These are phyloP conservation scores for Erythrobasidium hasegawianum DNA, from an alignment of 1,284 basidiomycete species.

Conservation along the genomic window DNA sequence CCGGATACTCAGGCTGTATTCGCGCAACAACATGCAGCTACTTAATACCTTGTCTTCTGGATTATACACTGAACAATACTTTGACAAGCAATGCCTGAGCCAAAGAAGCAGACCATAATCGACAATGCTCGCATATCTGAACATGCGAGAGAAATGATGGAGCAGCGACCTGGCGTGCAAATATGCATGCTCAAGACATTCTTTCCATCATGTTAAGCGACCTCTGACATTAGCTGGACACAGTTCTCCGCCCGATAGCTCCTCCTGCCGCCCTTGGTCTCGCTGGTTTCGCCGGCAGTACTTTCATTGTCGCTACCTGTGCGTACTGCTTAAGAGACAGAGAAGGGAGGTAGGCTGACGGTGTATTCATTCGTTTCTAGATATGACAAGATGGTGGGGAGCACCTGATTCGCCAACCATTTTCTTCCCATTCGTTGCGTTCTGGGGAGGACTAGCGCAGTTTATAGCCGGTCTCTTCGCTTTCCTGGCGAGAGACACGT, in stretches of 20 bases:
- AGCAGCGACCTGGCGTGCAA: conserved; percentile 7
- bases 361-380: background rate
- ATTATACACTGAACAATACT: too few relatives aligned
- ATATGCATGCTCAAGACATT: background rate
- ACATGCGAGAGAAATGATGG: conserved; percentile 9
- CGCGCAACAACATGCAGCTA: too few relatives aligned
- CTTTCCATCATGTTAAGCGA: background rate
- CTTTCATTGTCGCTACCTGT: conserved; percentile 13
- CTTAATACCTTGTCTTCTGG: too few relatives aligned
- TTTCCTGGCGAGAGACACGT: conserved; percentile 9
- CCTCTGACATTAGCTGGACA: background rate
- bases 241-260: background rate
- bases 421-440: conserved; percentile 15
- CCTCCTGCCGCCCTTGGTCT: background rate
- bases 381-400: conserved; percentile 10
- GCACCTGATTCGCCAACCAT: conserved; percentile 6
- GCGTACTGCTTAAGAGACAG: background rate
- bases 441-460: conserved; percentile 15
- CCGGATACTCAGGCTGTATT: too few relatives aligned
- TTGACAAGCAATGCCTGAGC: conserved; percentile 2
- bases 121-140: conserved; percentile 14
- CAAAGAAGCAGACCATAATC: conserved; percentile 5
- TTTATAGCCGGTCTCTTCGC: conserved; percentile 16
- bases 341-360: too few relatives aligned
- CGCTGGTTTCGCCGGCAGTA: conserved; percentile 15